A percentile compares a stretch with the other conserved stretches of the same genome.
Evolutionary conservation across 331 rosid genomes (phyloP).

Genomic region (Saraca asoca): DNA sequence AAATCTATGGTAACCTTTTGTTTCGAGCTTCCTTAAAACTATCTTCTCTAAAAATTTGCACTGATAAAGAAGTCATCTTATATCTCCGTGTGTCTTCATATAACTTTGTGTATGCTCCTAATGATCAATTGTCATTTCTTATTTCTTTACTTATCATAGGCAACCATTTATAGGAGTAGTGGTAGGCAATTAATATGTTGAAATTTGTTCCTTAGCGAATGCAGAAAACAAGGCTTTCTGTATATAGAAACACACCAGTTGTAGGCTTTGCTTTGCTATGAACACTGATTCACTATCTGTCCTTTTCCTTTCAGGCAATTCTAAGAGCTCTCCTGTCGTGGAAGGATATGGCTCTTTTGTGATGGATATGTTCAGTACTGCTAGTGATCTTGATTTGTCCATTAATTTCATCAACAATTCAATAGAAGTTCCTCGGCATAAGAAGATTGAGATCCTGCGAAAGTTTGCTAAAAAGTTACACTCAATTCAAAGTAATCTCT

Average conservation of each 20-base stretch:
- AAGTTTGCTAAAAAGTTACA: conserved; percentile 37
- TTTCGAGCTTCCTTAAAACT: conserved; percentile 14
- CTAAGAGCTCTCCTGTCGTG: conserved; percentile 37
- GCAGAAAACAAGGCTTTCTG: too few species aligned
- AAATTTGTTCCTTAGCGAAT: too few species aligned
- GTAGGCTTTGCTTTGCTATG: conserved; percentile 18
- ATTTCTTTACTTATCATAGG: conserved; percentile 1
- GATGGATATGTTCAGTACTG: conserved; percentile 46
- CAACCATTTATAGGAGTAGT: background rate
- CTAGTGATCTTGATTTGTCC: conserved; percentile 54
- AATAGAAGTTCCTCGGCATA: conserved; percentile 34
- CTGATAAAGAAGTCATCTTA: conserved; percentile 14
- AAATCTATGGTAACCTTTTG: conserved; percentile 45
- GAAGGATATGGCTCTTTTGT: conserved; percentile 55
- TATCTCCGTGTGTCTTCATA: conserved; percentile 23
- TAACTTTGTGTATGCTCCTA: background rate
- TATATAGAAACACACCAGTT: background rate
- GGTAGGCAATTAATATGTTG: background rate
- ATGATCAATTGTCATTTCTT: background rate
- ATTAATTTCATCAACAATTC: conserved; percentile 36
- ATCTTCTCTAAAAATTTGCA: conserved; percentile 4
- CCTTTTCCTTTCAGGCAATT: conserved; percentile 36
- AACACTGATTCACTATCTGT: background rate
- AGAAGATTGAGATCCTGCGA: conserved; percentile 39
- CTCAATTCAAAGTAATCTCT: conserved; percentile 41